Percentiles rank a stretch among this genome's conserved stretches.
These are phyloP conservation scores for Besnoitia besnoiti DNA, from an alignment of 169 alveolate species.

Conservation along the genomic window DNA sequence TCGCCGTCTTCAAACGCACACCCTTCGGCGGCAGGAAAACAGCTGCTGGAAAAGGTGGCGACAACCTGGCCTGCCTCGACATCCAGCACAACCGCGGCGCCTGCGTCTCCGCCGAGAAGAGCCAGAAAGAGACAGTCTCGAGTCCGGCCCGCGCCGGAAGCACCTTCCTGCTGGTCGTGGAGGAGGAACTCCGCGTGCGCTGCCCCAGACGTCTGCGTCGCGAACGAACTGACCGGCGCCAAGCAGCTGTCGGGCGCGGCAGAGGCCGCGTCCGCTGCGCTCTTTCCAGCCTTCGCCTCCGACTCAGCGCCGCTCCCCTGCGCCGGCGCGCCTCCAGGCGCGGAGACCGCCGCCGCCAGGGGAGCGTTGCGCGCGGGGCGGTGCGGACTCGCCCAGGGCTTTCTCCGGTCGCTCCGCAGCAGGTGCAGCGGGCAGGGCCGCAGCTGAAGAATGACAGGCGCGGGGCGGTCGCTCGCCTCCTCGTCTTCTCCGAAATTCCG, in stretches of 20 bases:
- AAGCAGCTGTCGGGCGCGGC: not conserved
- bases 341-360: not conserved
- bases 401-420: not conserved
- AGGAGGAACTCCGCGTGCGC: no score
- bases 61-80: not conserved
- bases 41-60: slow-evolving; percentile 22
- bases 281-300: not conserved
- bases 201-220: no score
- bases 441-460: slow-evolving; percentile 41
- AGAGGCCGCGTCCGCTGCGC: not conserved
- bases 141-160: not conserved
- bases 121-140: not conserved
- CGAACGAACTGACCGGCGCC: no score
- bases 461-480: not conserved
- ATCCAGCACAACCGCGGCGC: not conserved
- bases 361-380: not conserved
- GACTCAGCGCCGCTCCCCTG: not conserved
- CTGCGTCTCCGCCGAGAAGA: slow-evolving; percentile 15
- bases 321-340: not conserved
- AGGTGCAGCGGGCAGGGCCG: slow-evolving; percentile 46
- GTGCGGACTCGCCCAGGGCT: no score
- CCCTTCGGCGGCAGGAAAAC: not conserved
- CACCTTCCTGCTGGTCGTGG: not conserved
- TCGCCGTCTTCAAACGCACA: not conserved
- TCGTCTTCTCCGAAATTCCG: not conserved